These are phyloP conservation scores for Chaetomium olivaceum DNA, from an alignment of 2,329 filamentous ascomycete species.

Conservation along the genomic window DNA sequence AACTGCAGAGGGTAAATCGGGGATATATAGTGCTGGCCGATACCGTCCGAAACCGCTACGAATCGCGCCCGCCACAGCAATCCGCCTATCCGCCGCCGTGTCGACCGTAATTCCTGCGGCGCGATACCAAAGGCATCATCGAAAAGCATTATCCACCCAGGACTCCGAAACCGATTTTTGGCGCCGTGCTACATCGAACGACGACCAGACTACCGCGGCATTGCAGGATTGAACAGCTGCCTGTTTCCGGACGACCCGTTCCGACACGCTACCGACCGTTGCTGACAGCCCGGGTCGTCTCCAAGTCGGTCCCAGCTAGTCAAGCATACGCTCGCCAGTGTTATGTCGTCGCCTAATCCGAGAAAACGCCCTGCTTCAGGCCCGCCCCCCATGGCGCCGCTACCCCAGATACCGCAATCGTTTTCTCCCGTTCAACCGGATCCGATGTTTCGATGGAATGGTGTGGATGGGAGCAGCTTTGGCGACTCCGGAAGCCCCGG, in stretches of 20 bases:
- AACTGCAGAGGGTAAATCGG: neutral
- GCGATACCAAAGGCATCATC: neutral
- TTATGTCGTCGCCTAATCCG: slow-evolving; percentile 53
- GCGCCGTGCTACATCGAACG: neutral
- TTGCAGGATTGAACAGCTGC: neutral
- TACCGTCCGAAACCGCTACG: neutral
- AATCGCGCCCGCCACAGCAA: neutral
- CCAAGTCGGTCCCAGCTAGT: slow-evolving; percentile 16
- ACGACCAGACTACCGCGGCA: neutral
- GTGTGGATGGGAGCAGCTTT: slow-evolving; percentile 42
- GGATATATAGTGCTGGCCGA: slow-evolving; percentile 10
- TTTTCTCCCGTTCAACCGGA: slow-evolving; percentile 51
- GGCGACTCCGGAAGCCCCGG: slow-evolving; percentile 40
- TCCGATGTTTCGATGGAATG: slow-evolving; percentile 50
- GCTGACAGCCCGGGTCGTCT: slow-evolving; percentile 18
- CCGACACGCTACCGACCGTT: slow-evolving; percentile 9
- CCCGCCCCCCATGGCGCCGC: slow-evolving; percentile 61
- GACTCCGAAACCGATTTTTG: neutral
- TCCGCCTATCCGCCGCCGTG: neutral
- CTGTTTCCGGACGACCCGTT: neutral
- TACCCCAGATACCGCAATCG: slow-evolving; percentile 51
- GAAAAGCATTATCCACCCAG: neutral
- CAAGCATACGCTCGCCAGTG: slow-evolving; percentile 29
- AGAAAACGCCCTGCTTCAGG: slow-evolving; percentile 76
- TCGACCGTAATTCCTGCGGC: neutral